A percentile compares a stretch with the other conserved stretches of the same genome.
These are phyloP conservation scores for Colletotrichum tofieldiae DNA, from an alignment of 2,329 filamentous ascomycete species.

Conservation along the genomic window DNA sequence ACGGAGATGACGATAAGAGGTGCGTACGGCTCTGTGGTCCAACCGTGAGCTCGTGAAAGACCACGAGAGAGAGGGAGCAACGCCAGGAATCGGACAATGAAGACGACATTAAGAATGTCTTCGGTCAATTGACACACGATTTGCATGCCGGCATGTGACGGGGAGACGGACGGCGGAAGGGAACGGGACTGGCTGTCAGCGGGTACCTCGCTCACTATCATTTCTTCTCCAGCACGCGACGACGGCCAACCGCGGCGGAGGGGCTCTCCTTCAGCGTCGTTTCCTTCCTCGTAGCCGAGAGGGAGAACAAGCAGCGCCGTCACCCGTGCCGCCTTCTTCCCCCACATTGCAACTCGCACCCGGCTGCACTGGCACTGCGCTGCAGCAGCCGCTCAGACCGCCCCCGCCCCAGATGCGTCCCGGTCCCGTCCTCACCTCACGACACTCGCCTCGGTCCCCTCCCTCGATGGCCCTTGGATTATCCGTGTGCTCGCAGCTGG, in stretches of 20 bases:
- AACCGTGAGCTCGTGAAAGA: neutral
- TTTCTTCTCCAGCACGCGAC: slow-evolving; percentile 25
- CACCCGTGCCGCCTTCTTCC: slow-evolving; percentile 17
- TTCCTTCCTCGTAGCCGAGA: slow-evolving; percentile 34
- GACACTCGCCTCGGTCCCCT: slow-evolving; percentile 3
- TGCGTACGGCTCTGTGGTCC: neutral
- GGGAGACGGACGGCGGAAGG: slow-evolving; percentile 34
- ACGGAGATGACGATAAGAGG: neutral
- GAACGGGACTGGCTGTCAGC: slow-evolving; percentile 17
- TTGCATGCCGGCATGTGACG: slow-evolving; percentile 16
- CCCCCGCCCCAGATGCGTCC: slow-evolving; percentile 22
- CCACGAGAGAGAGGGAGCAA: neutral
- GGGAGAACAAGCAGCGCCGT: slow-evolving; percentile 16
- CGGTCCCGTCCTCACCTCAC: slow-evolving; percentile 21
- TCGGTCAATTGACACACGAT: neutral
- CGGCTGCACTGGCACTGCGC: neutral
- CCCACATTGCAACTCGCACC: slow-evolving; percentile 18
- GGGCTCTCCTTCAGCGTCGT: slow-evolving; percentile 26
- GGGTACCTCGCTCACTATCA: slow-evolving; percentile 37
- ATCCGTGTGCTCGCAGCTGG: slow-evolving; percentile 3
- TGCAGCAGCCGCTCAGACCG: slow-evolving; percentile 32
- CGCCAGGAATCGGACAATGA: neutral
- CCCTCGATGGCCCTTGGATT: slow-evolving; percentile 12
- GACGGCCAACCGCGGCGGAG: slow-evolving; percentile 33
- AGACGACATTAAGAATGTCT: neutral